phyloP scores from a whole-genome alignment of 495 filamentous ascomycete species.

The Ramalina peruviana region DNA sequence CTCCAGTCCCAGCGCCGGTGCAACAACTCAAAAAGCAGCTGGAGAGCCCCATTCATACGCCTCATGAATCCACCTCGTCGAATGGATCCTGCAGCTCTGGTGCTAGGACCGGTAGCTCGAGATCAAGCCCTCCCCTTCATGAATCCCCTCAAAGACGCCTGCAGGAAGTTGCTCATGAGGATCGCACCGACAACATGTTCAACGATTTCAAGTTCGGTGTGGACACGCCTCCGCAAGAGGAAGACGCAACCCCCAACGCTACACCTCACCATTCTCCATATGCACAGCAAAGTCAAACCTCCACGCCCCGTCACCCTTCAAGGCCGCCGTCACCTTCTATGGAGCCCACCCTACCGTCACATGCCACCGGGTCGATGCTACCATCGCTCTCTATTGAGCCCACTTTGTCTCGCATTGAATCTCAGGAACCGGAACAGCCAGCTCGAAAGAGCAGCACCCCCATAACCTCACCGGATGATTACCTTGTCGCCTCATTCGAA shows the following conservation, averaged over 20 bases:
- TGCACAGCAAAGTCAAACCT: not conserved
- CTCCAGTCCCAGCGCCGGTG: slow-evolving; percentile 21
- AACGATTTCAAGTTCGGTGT: slow-evolving; percentile 22
- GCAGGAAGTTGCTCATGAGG: not conserved
- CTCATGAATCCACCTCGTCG: slow-evolving; percentile 54
- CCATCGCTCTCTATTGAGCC: slow-evolving; percentile 1
- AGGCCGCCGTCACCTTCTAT: no score
- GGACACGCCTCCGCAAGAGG: slow-evolving; percentile 1
- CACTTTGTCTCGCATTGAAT: slow-evolving; percentile 33
- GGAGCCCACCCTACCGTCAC: no score
- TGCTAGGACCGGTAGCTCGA: slow-evolving; percentile 53
- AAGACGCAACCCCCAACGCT: not conserved
- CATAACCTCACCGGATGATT: slow-evolving; percentile 20
- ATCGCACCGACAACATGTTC: slow-evolving; percentile 24
- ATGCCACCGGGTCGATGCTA: no score
- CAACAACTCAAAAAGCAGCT: slow-evolving; percentile 37
- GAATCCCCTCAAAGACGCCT: slow-evolving; percentile 1
- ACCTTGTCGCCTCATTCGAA: slow-evolving; percentile 11
- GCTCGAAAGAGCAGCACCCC: slow-evolving; percentile 30
- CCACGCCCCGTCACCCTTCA: not conserved
- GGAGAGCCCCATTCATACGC: slow-evolving; percentile 43
- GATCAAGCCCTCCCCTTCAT: slow-evolving; percentile 41
- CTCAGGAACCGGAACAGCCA: slow-evolving; percentile 38
- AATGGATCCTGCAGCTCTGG: slow-evolving; percentile 53
- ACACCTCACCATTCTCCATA: not conserved